Evolutionary conservation across 2,329 filamentous ascomycete species (phyloP).

Genomic region (Hortaea werneckii): DNA sequence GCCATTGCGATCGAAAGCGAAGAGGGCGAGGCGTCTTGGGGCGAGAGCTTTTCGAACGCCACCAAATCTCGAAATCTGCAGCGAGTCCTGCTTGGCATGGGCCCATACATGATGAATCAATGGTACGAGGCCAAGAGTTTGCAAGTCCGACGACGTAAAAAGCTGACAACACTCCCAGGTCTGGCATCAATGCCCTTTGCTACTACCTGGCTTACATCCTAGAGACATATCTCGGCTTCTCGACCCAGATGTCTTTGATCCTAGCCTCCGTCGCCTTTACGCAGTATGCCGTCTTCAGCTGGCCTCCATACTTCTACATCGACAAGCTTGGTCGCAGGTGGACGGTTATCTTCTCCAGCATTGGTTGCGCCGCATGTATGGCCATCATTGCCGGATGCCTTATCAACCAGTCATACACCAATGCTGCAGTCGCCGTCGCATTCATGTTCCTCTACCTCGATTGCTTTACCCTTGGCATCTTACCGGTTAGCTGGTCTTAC

Average conservation of each 20-base stretch:
- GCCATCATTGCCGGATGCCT: conserved; percentile 26
- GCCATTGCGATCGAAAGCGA: conserved; percentile 21
- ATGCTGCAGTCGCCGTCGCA: conserved; percentile 24
- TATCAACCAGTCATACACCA: conserved; percentile 15
- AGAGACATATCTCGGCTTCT: conserved; percentile 19
- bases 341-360: conserved; percentile 21
- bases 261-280: conserved; percentile 24
- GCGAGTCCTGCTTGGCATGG: conserved; percentile 28
- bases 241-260: conserved; percentile 19
- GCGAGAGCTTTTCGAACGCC: conserved; percentile 27
- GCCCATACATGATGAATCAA: conserved; percentile 24
- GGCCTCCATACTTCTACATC: conserved; percentile 25
- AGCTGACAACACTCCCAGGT: not conserved
- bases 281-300: conserved; percentile 23
- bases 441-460: conserved; percentile 44
- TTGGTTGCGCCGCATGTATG: conserved; percentile 27
- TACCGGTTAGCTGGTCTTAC: conserved; percentile 32
- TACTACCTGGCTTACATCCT: conserved; percentile 23
- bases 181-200: conserved; percentile 14
- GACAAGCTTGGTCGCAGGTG: conserved; percentile 22
- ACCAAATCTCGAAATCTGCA: conserved; percentile 23
- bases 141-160: too few species aligned
- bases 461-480: conserved; percentile 42
- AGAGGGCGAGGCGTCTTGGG: conserved; percentile 24
- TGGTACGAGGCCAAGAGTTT: conserved; percentile 4